Percentiles rank a stretch among this genome's conserved stretches.
Evolutionary conservation across 345 rosid species (phyloP).

Genomic region (Fremontodendron californicum): DNA sequence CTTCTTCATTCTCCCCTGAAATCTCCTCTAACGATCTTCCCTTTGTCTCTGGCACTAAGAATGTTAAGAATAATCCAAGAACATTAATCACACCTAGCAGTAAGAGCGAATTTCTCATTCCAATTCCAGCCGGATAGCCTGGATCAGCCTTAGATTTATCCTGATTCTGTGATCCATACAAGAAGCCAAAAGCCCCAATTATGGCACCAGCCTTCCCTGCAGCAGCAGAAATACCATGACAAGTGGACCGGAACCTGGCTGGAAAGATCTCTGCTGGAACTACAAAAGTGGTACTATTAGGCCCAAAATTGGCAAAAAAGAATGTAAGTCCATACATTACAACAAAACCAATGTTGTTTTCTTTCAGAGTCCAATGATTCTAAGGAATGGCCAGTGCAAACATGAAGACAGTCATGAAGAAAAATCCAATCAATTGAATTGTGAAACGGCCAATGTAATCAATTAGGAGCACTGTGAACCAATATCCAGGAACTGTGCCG

Average conservation of each 20-base stretch:
- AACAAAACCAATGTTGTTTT: conserved; percentile 5
- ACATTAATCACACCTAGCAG: conserved; percentile 20
- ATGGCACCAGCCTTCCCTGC: too few species aligned
- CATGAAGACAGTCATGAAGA: conserved; percentile 19
- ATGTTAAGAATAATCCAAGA: conserved; percentile 32
- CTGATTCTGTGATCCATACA: conserved; percentile 34
- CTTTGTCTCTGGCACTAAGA: conserved; percentile 19
- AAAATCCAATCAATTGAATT: conserved; percentile 13
- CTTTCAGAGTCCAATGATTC: too few species aligned
- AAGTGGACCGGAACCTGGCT: neutral
- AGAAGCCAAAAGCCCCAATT: conserved; percentile 14
- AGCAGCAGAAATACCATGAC: conserved; percentile 19
- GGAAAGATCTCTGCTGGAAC: conserved; percentile 17
- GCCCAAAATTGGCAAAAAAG: conserved; percentile 18
- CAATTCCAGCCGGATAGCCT: conserved; percentile 19
- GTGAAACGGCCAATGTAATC: neutral
- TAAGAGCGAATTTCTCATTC: conserved; percentile 17
- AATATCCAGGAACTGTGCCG: conserved; percentile 10
- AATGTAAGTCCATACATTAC: neutral
- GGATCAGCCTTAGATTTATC: conserved; percentile 15
- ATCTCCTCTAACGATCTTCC: neutral
- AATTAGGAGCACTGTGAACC: neutral
- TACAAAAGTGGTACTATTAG: conserved; percentile 7
- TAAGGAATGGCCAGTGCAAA: conserved; percentile 10
- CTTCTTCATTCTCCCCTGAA: neutral